Evolutionary conservation across 1,284 basidiomycete genomes (phyloP).

Genomic region (Fistulinella cinereoalba): DNA sequence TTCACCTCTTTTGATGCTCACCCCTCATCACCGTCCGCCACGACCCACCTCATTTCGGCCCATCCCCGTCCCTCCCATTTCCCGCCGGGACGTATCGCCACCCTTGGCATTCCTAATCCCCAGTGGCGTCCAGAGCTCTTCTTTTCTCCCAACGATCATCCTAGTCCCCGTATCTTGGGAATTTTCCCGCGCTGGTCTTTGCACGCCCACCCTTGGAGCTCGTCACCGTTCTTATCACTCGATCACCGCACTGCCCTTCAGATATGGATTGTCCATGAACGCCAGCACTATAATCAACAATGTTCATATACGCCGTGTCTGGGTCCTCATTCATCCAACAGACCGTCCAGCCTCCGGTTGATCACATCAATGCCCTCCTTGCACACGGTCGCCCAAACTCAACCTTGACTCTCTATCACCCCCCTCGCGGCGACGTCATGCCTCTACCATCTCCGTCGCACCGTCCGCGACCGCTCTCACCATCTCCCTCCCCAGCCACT

Average conservation of each 20-base stretch:
- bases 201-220: conserved; percentile 14
- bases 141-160: conserved; percentile 1
- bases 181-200: too few species aligned
- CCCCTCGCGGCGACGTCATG: background rate
- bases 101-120: background rate
- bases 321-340: conserved; percentile 2
- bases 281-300: too few species aligned
- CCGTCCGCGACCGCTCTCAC: background rate
- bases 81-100: too few species aligned
- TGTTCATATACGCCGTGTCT: too few species aligned
- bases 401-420: too few species aligned
- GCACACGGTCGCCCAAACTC: too few species aligned
- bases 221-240: conserved; percentile 12
- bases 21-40: conserved; percentile 24
- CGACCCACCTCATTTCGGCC: conserved; percentile 8
- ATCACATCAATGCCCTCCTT: too few species aligned
- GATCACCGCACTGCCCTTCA: background rate
- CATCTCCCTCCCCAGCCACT: too few species aligned
- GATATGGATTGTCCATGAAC: conserved; percentile 4
- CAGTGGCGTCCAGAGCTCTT: conserved; percentile 4
- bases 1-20: conserved; percentile 25
- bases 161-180: background rate
- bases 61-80: conserved; percentile 7
- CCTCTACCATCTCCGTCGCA: background rate
- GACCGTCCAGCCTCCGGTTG: too few species aligned